Evolutionary conservation across 2,329 filamentous ascomycete genomes (phyloP), one percentile per base, ranked within the genome.

Genomic region (Rutstroemia sp.): DNA sequence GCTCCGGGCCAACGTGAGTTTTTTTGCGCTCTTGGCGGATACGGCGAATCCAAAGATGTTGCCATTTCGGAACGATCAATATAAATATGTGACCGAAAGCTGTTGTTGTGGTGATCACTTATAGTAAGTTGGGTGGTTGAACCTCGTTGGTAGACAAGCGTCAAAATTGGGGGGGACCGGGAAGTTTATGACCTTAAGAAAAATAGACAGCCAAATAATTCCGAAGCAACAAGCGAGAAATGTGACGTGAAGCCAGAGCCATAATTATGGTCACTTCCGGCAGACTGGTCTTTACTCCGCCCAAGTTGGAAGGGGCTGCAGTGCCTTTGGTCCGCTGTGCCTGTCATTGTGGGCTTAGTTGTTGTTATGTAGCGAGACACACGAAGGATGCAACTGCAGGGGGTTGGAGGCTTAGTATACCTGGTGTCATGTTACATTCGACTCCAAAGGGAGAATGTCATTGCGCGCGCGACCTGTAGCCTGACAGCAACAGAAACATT

Each of bases 371-470:
- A 42, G 18, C 39, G 39, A 42, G 18, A 42, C 16, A 27, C 42
- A 51, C 37, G 53, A 56, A 51, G 47, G 53, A 56, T 51, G 47
- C 46, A 41, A 19, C n/a, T 55, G 18, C 53, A 51, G 27, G 53
- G 53, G 27, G 37, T 7, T 12, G 27, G 39, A 56, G 53, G 53
- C 53, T 51, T 44, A 51, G 53, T 38, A 51, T 42, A 23, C 38
- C n/a, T 51, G 16, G 19, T 56, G 27, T 14, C 19, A 38, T 47
- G 41, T 47, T 44, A 19, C 4, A 16, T 44, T 56, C 18, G 18
- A 44, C 23, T 34, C 14, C n/a, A 14, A 44, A 27, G 3, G 21
- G 50, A 51, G 21, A 38, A 45, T 12, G 46, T 34, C 38, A 52
- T 52, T 44, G 38, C 46, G 34, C 49, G 27, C 44, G 44, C 44